Conservation (phyloP, 2,329 filamentous ascomycete species). For the Colletotrichum zoysiae region DNA sequence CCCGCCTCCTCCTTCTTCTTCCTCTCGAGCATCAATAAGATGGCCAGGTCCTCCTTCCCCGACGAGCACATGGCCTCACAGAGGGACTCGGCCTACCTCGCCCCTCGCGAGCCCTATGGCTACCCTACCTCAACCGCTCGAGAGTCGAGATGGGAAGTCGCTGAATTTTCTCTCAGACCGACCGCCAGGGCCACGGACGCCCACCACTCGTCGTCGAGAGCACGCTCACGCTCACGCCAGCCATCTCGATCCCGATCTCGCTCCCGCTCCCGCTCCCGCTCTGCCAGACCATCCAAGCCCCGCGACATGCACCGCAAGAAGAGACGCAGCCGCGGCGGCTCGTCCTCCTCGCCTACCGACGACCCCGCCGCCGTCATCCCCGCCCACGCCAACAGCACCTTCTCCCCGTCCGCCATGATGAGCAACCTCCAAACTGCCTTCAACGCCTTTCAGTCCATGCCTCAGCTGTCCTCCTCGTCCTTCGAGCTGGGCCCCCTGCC, state of each 20-base stretch:
- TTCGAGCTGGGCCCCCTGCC: constrained; percentile 30
- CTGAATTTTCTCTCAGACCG: constrained; percentile 32
- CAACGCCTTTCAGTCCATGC: constrained; percentile 32
- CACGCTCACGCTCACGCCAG: constrained; percentile 14
- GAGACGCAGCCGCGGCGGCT: constrained; percentile 12
- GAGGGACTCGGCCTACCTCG: constrained; percentile 15
- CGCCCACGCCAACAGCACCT: background rate
- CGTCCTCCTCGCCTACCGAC: background rate
- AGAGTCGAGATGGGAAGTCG: constrained; percentile 32
- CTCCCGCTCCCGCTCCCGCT: constrained; percentile 32
- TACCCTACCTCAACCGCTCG: constrained; percentile 18
- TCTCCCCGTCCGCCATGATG: constrained; percentile 25
- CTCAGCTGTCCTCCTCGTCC: constrained; percentile 25
- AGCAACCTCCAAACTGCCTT: constrained; percentile 34
- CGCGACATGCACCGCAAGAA: constrained; percentile 36
- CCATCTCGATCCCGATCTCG: constrained; percentile 24
- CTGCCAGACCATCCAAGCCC: constrained; percentile 1
- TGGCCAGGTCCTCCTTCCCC: constrained; percentile 28
- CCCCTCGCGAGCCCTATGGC: constrained; percentile 22
- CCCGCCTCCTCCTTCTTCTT: too few relatives aligned
- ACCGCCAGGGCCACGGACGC: constrained; percentile 22
- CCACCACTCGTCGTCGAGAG: constrained; percentile 19
- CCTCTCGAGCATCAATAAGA: background rate
- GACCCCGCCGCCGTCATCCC: background rate
- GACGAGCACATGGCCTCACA: constrained; percentile 12